Percentiles rank a stretch among this genome's conserved stretches.
Evolutionary conservation across 2,329 filamentous ascomycete genomes (phyloP).

Genomic region (Cytospora schulzeri): DNA sequence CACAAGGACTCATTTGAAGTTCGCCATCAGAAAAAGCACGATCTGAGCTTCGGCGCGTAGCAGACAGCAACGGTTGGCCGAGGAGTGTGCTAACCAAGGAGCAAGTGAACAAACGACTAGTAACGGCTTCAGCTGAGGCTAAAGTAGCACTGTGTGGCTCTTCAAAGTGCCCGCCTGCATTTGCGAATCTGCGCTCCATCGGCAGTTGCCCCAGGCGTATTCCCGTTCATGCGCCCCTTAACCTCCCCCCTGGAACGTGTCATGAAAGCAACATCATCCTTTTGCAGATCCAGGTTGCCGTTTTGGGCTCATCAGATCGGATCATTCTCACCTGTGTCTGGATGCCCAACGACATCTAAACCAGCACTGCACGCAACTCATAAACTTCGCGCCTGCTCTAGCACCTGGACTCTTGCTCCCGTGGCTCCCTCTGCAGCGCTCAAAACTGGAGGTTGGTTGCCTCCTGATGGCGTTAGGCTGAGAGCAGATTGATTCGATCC

Average conservation of each 20-base stretch:
- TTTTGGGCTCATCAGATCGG: neutral
- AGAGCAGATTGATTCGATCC: neutral
- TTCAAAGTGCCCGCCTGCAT: neutral
- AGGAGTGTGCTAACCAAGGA: neutral
- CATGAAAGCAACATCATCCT: neutral
- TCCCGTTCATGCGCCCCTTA: neutral
- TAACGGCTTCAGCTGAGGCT: neutral
- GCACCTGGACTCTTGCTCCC: neutral
- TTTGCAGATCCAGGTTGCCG: neutral
- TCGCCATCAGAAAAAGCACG: neutral
- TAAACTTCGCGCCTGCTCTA: neutral
- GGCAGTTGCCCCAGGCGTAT: neutral
- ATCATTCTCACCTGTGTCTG: neutral
- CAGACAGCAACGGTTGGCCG: neutral
- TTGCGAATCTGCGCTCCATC: neutral
- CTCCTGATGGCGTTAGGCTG: neutral
- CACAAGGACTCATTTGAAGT: neutral
- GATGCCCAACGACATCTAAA: neutral
- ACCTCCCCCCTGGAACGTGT: neutral
- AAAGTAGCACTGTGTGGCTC: slow-evolving; percentile 2
- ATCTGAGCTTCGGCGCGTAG: neutral
- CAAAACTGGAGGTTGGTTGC: neutral
- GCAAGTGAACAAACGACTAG: neutral
- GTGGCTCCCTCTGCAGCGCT: neutral
- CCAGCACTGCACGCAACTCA: neutral